Evolutionary conservation across 192 early-diverging fungal species (phyloP), one percentile per base, ranked within the genome.

Genomic region (Chytriomyces sp.): DNA sequence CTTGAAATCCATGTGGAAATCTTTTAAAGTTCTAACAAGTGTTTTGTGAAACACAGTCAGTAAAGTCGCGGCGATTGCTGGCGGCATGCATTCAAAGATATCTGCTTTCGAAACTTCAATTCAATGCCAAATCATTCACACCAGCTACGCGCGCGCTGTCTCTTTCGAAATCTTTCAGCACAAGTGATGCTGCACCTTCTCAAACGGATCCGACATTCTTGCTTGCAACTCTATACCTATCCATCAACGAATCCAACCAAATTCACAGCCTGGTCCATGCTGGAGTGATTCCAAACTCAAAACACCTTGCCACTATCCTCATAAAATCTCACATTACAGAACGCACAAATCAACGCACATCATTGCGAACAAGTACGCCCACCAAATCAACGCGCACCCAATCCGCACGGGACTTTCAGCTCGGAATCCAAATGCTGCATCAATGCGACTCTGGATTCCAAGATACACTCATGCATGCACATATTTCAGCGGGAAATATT

Each of bases 401-500:
- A 35, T 35, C 35, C 57, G 7, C n/a, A 50, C 75, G 75, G 20
- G 79, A 77, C 61, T 16, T 53, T 45, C 61, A 74, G 67, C 20
- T 78, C 0, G 82, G 81, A 3, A 50, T 85, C 45, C 75, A 69
- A 26, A 83, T 87, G 78, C 67, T 85, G 43, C 69, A 77, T 28
- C 68, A 79, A 13, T 47, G 83, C 6, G 35, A 35, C 35, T 35
- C 35, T 35, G 73, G 67, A 7, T 59, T 66, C 24, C 43, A 79
- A 50, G 65, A 74, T 6, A 77, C 76, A 6, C 80, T 83, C 35
- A 60, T 80, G n/a, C 79, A 78, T 11, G 71, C 64, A 11, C 61
- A 81, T n/a, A 20, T 82, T 4, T 5, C 20, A 7, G 11, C 65
- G 7, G 82, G 80, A 61, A 74, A 84, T 80, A 24, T 82, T n/a